Percentiles rank a stretch among this genome's conserved stretches.
phyloP scores from a whole-genome alignment of 2,329 filamentous ascomycete species.

The Ascochyta lentis region DNA sequence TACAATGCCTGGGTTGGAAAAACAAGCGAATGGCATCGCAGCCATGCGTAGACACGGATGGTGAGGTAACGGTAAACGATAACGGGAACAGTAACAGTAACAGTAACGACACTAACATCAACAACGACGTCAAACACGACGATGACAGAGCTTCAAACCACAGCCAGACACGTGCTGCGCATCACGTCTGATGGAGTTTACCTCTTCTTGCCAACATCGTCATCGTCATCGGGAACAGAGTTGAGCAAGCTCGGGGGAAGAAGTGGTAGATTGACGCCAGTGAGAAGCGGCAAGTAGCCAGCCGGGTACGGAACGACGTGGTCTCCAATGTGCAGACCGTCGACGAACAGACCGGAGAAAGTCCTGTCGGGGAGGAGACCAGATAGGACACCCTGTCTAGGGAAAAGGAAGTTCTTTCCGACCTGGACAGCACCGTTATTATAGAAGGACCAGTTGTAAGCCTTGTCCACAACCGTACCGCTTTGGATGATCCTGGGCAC shows the following conservation, averaged over 20 bases:
- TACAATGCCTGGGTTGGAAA: background rate
- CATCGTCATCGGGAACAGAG: background rate
- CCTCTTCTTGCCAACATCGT: background rate
- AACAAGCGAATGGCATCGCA: background rate
- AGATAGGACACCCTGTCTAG: constrained; percentile 16
- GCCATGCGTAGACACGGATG: background rate
- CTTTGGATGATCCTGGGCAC: constrained; percentile 13
- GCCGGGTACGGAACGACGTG: constrained; percentile 23
- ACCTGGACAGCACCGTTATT: constrained; percentile 23
- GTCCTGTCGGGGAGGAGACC: constrained; percentile 21
- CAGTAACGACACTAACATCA: background rate
- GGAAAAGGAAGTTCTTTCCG: constrained; percentile 22
- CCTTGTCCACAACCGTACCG: constrained; percentile 19
- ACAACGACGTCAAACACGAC: too few relatives aligned
- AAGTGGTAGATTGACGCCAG: constrained; percentile 10
- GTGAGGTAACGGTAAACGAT: background rate
- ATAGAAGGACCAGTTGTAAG: constrained; percentile 24
- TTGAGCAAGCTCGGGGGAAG: constrained; percentile 5
- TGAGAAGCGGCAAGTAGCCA: constrained; percentile 10
- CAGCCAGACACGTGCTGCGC: background rate
- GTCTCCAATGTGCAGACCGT: constrained; percentile 26
- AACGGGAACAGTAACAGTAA: background rate
- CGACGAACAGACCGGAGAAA: constrained; percentile 21
- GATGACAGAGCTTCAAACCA: background rate
- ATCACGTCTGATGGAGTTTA: background rate